Evolutionary conservation across 176 grass and related monocot species (phyloP).

Genomic region (Cenchrus fungigraminus): DNA sequence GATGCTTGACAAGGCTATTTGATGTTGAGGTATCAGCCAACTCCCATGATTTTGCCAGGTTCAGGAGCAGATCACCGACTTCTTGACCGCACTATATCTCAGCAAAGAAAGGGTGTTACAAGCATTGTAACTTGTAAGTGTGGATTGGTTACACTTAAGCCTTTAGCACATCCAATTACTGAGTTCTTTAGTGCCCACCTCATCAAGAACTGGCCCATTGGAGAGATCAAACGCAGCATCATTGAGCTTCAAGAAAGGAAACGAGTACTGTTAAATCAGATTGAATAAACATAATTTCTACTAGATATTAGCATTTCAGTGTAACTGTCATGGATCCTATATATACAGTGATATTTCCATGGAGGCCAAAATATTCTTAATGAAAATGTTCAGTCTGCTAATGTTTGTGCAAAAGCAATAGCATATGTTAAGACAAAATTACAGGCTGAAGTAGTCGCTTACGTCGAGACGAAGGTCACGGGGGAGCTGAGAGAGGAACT

Average conservation of each 20-base stretch:
- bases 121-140: background rate
- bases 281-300: background rate
- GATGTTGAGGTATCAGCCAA: slow-evolving; percentile 65
- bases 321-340: no score
- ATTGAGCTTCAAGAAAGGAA: slow-evolving; percentile 66
- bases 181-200: slow-evolving; percentile 41
- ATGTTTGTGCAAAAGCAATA: background rate
- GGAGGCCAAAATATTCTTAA: no score
- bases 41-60: slow-evolving; percentile 81
- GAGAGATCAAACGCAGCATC: slow-evolving; percentile 96
- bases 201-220: slow-evolving; percentile 78
- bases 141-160: background rate
- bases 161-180: background rate
- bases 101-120: background rate
- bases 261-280: background rate
- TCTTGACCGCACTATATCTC: slow-evolving; percentile 71
- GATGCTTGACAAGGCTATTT: slow-evolving; percentile 64
- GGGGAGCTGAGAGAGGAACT: slow-evolving; percentile 39
- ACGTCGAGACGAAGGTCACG: slow-evolving; percentile 81
- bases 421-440: background rate
- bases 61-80: slow-evolving; percentile 73
- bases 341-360: background rate
- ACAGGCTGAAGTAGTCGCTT: background rate
- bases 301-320: background rate
- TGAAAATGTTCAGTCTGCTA: no score